Conservation (phyloP, 441 rosid species). For the Croton setiger region DNA sequence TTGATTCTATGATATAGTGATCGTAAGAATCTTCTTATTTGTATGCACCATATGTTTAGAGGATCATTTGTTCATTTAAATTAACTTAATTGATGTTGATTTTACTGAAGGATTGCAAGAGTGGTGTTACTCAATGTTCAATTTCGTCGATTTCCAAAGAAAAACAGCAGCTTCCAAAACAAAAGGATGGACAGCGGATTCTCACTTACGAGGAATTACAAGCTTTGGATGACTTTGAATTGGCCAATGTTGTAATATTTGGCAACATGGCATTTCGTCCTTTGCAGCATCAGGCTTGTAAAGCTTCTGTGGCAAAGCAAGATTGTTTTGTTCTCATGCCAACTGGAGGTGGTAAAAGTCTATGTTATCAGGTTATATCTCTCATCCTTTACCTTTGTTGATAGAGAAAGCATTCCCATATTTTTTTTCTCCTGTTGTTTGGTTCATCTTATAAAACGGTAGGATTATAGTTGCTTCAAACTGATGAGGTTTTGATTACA, state of each 20-base stretch:
- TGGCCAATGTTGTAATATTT: conserved; percentile 86
- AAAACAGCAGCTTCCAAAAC: conserved; percentile 21
- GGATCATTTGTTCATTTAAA: neutral
- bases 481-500: neutral
- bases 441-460: neutral
- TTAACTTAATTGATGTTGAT: conserved; percentile 8
- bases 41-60: neutral
- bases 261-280: conserved; percentile 72
- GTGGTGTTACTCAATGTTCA: conserved; percentile 39
- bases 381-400: neutral
- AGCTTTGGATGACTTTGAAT: conserved; percentile 76
- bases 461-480: neutral
- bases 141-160: conserved; percentile 34
- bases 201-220: conserved; percentile 66
- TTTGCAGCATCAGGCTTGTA: conserved; percentile 86
- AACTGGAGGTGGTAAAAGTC: conserved; percentile 94
- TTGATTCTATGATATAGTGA: neutral
- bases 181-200: conserved; percentile 33
- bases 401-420: neutral
- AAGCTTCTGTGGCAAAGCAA: conserved; percentile 57
- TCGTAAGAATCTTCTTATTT: neutral
- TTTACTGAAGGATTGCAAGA: conserved; percentile 48
- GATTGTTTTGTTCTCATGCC: conserved; percentile 94
- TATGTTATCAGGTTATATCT: conserved; percentile 80
- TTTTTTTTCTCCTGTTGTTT: neutral